Conservation (phyloP, 805 yeast species). For the Kazachstania martiniae region DNA sequence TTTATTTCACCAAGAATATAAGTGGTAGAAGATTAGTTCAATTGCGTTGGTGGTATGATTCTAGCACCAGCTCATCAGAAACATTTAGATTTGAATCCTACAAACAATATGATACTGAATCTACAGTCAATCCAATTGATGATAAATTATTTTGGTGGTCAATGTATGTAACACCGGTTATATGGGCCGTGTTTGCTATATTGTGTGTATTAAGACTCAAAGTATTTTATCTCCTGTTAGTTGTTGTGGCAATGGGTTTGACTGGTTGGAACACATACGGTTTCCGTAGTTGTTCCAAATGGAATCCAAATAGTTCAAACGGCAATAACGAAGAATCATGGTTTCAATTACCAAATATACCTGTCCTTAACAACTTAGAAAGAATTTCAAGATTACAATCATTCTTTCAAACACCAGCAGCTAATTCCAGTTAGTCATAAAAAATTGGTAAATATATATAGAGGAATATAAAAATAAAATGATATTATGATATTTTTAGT, state of each 20-base stretch:
- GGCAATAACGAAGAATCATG: conserved; percentile 11
- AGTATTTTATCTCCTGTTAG: conserved; percentile 52
- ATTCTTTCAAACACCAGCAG: conserved; percentile 15
- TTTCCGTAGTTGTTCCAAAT: conserved; percentile 84
- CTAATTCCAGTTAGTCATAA: no score
- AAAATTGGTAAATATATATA: not conserved
- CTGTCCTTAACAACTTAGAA: conserved; percentile 19
- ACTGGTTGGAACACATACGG: conserved; percentile 81
- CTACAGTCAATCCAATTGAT: conserved; percentile 75
- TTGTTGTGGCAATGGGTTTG: conserved; percentile 56
- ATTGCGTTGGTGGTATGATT: conserved; percentile 94
- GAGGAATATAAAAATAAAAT: not conserved
- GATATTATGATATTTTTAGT: not conserved
- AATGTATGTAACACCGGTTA: conserved; percentile 60
- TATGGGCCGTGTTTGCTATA: conserved; percentile 67
- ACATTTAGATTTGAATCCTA: conserved; percentile 27
- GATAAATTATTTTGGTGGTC: conserved; percentile 81
- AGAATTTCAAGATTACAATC: conserved; percentile 19
- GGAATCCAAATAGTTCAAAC: conserved; percentile 36
- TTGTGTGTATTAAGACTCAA: conserved; percentile 72
- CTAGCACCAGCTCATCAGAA: conserved; percentile 24
- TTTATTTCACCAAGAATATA: conserved; percentile 88
- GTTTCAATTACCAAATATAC: conserved; percentile 23
- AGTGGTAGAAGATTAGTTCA: conserved; percentile 87
- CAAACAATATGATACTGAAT: conserved; percentile 29